These are phyloP conservation scores for Adansonia grandidieri DNA, from an alignment of 441 rosid genomes.

Conservation along the genomic window DNA sequence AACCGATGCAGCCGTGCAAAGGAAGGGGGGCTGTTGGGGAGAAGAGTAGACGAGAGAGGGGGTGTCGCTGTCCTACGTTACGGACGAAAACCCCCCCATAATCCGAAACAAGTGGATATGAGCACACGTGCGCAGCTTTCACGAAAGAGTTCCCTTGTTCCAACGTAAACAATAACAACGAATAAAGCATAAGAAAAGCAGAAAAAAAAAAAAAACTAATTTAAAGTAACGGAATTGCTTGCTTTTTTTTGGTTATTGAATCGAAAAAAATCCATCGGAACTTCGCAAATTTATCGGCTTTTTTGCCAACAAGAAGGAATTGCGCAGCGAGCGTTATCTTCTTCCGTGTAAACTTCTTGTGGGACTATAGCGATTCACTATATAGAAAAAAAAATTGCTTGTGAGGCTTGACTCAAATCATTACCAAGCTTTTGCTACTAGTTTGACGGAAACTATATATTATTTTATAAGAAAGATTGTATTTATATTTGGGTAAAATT, in stretches of 20 bases:
- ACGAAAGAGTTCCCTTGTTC: constrained; percentile 22
- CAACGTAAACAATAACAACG: background rate
- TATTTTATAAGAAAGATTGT: too few relatives aligned
- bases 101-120: constrained; percentile 31
- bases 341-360: too few relatives aligned
- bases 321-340: too few relatives aligned
- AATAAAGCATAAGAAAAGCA: background rate
- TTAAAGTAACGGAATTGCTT: constrained; percentile 9
- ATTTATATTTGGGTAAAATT: too few relatives aligned
- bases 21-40: background rate
- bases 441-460: too few relatives aligned
- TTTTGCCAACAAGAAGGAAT: too few relatives aligned
- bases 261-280: background rate
- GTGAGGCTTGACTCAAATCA: too few relatives aligned
- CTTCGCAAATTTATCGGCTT: background rate
- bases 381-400: too few relatives aligned
- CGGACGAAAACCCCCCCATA: constrained; percentile 35
- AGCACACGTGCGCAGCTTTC: constrained; percentile 52
- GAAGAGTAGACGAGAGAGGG: background rate
- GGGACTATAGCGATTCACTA: too few relatives aligned
- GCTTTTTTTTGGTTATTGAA: background rate
- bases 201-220: background rate
- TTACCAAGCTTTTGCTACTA: too few relatives aligned
- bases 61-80: constrained; percentile 39
- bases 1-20: constrained; percentile 32